Evolutionary conservation across 1,139 yeast genomes (phyloP), one percentile per base, ranked within the genome.

Genomic region (Yamadazyma dushanensis): DNA sequence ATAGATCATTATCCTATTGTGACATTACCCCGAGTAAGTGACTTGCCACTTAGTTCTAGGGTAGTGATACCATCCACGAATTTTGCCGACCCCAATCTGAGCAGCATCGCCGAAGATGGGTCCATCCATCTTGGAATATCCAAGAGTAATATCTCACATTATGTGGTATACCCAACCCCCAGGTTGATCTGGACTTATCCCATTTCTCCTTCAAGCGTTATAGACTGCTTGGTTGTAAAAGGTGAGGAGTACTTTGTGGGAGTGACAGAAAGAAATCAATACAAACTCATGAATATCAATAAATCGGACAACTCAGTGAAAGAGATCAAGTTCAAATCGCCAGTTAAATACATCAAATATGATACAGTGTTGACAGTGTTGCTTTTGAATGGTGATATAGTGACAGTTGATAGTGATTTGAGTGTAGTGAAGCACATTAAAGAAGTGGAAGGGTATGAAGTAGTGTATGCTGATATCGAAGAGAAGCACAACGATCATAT

Each of bases 121-220:
- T 50, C 58, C 17, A 54, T 70, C 24, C 79, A 80, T 50, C 59
- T 87, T 26, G 95, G 89, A 31, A 73, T 87, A 24, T 82, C 94
- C 17, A 88, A 86, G 40, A 83, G 94, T 29, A 79, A 84, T 37
- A 70, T 89, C 35, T 78, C 87, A 14, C 77, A 82, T 39, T 84
- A 82, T 53, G 66, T 84, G 22, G 72, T 86, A 35, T 79, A 78
- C 49, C 96, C 96, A 24, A 79, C 94, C 9, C 96, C 96, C 10
- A 83, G 79, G 51, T 64, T 86, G 48, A 64, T 79, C 29, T 84
- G 92, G 84, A 79, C 88, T 1, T 73, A 76, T 51, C 78, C 92
- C 4, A 67, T 85, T 26, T 75, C 88, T 4, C 92, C 92, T 4
- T 70, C 75, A 9, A 68, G 78, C 18, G 45, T 61, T 1, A 73